Base-by-base conservation (phyloP, 2,329 filamentous ascomycete genomes). In the Fonsecaea erecta region DNA sequence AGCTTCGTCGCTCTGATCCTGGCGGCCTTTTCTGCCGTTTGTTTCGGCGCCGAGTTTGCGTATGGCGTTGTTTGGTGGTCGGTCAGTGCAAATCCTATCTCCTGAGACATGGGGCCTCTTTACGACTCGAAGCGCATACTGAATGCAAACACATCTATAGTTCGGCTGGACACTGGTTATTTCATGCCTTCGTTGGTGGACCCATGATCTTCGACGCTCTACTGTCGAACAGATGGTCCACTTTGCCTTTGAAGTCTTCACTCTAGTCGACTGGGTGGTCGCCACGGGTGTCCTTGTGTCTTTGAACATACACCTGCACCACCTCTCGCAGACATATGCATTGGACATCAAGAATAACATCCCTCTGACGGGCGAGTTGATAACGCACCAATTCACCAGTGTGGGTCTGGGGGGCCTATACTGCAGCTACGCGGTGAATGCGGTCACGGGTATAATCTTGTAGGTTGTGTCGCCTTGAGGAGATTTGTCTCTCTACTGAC, bases 21-120 rank as follows among this genome's bases (percentile, higher is more conserved):
- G 4, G 59, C 59, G 35, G 51, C 59, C 26, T 61, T 61, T 43
- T 40, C n/a, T n/a, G 34, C 48, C 34, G 59, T 46, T 24, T 61
- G 59, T 46, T 61, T 61, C 28, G 59, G 51, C 51, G 48, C 35
- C 32, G 35, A 61, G 24, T 54, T 53, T 37, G 59, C 48, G 1
- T 61, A 61, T 21, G 46, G 21, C 24, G 46, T 54, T n/a, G 59
- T 61, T 6, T 61, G 59, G 59, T 61, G 59, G 59, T 61, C 59
- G 59, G 59, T 61, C n/a, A 53, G 59, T 61, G 35, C 14, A 18
- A 26, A 16, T 43, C 51, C 12, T 7, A n/a, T 18, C 30, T 12
- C n/a, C n/a, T n/a, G n/a, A n/a, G 3, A 18, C 7, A 8, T 53
- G 26, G 16, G 14, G 24, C 9, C 3, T 16, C 16, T 61, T 32